phyloP scores from a whole-genome alignment of 768 basidiomycete species.

The Podaxis sp. region DNA sequence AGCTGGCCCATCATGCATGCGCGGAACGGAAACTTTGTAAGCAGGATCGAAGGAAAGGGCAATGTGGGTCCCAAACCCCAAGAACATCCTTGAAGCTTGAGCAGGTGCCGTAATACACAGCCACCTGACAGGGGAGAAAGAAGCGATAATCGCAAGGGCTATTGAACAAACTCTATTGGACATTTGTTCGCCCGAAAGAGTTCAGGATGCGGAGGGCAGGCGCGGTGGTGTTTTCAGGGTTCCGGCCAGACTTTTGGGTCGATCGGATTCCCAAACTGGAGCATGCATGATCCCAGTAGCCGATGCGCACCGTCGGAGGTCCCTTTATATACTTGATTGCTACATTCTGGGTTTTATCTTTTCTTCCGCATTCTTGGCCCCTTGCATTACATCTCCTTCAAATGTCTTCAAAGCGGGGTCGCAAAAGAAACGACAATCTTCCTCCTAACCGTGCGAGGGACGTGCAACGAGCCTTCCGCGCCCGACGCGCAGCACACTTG shows the following conservation, averaged over 20 bases:
- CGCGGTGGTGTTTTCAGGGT: conserved; percentile 7
- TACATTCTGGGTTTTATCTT: conserved; percentile 15
- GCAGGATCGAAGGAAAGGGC: not conserved
- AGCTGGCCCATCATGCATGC: too few species aligned
- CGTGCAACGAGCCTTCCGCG: conserved; percentile 86
- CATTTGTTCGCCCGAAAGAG: not conserved
- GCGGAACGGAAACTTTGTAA: not conserved
- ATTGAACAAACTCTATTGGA: conserved; percentile 1
- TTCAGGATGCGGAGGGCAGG: conserved; percentile 1
- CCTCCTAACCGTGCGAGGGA: conserved; percentile 83
- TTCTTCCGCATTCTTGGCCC: conserved; percentile 20
- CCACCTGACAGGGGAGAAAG: conserved; percentile 5
- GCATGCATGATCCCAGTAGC: conserved; percentile 22
- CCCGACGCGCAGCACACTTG: conserved; percentile 82
- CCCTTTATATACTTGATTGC: conserved; percentile 38
- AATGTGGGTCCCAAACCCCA: not conserved
- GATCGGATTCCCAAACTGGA: conserved; percentile 22
- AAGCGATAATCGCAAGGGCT: conserved; percentile 1
- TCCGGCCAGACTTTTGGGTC: conserved; percentile 12
- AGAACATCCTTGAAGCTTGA: not conserved
- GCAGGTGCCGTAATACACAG: conserved; percentile 9
- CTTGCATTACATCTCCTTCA: conserved; percentile 25
- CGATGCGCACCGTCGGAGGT: conserved; percentile 27
- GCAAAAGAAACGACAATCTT: conserved; percentile 78
- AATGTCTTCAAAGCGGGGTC: conserved; percentile 86